Evolutionary conservation across 306 rosid genomes (phyloP), one percentile per base, ranked within the genome.

Genomic region (Chamaecrista fasciculata): DNA sequence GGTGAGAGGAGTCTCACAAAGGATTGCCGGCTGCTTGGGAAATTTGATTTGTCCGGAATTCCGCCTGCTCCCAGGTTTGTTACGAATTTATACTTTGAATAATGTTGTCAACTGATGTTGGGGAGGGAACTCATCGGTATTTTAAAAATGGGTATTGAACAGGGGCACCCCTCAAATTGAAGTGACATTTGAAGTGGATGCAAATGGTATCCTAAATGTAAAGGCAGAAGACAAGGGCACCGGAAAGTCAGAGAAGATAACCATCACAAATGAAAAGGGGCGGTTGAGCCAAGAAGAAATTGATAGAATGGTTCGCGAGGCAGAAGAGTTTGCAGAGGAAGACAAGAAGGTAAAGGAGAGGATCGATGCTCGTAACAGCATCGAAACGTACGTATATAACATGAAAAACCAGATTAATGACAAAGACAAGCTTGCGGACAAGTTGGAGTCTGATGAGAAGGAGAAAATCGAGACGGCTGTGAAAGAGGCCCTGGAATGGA

Each of bases 1-100:
- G 99, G 99, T 60, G 99, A 95, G 87, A 89, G 99, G 91, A 95
- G 99, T 86, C 95, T 95, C 69, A 95, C 97, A 67, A 95, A 95
- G 86, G 99, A 95, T 75, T 95, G 99, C 37, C 79, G 99, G 53
- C 83, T 85, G n/a, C 99, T 95, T 11, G 99, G 99, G 23, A 95
- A 95, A 70, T 95, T 95, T 19, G 99, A 95, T 73, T 78, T 95
- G 19, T 42, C 81, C 26, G 97, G 99, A 72, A 89, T 95, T 83
- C 99, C 99, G 20, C 99, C 97, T 42, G 90, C 99, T 68, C 99
- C 97, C 82, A 95, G 99, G 99, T 95, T 71, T 61, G 81, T n/a
- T n/a, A n/a, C n/a, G n/a, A n/a, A n/a, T n/a, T n/a, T n/a, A n/a
- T 48, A 14, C 49, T 0, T 11, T 7, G 0, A 31, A 4, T 42